phyloP scores from a whole-genome alignment of 371 early-diverging fungal species.

The Mucor mucedo region DNA sequence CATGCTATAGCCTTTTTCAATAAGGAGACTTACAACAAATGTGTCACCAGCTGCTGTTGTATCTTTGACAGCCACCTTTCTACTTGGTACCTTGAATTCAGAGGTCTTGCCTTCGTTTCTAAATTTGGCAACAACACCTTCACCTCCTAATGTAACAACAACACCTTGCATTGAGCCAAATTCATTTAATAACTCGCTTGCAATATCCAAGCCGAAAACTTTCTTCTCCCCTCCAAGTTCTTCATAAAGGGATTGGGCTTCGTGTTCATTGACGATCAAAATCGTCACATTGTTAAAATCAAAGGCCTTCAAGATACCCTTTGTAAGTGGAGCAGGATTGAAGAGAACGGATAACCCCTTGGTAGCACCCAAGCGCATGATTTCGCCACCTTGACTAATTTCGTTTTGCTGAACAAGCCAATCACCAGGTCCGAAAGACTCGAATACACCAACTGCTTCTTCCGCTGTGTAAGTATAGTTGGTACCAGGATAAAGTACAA shows the following conservation, averaged over 20 bases:
- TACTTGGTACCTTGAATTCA: constrained; percentile 50
- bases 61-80: constrained; percentile 61
- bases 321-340: constrained; percentile 88
- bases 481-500: constrained; percentile 84
- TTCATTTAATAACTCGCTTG: constrained; percentile 40
- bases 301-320: constrained; percentile 54
- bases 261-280: constrained; percentile 83
- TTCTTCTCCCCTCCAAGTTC: constrained; percentile 32
- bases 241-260: constrained; percentile 59
- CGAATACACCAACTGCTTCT: constrained; percentile 38
- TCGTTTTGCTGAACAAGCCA: constrained; percentile 88
- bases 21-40: constrained; percentile 66
- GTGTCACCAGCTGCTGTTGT: constrained; percentile 88
- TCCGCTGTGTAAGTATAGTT: constrained; percentile 63
- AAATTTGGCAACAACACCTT: constrained; percentile 63
- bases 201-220: constrained; percentile 38
- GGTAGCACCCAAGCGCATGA: constrained; percentile 63
- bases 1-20: not conserved
- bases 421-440: constrained; percentile 60
- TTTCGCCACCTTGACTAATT: constrained; percentile 72
- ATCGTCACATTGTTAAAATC: constrained; percentile 73
- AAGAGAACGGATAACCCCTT: constrained; percentile 72
- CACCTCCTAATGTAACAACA: constrained; percentile 78
- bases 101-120: constrained; percentile 36
- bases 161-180: constrained; percentile 61